Conservation (phyloP, 495 filamentous ascomycete species). For the Daldinia vernicosa region DNA sequence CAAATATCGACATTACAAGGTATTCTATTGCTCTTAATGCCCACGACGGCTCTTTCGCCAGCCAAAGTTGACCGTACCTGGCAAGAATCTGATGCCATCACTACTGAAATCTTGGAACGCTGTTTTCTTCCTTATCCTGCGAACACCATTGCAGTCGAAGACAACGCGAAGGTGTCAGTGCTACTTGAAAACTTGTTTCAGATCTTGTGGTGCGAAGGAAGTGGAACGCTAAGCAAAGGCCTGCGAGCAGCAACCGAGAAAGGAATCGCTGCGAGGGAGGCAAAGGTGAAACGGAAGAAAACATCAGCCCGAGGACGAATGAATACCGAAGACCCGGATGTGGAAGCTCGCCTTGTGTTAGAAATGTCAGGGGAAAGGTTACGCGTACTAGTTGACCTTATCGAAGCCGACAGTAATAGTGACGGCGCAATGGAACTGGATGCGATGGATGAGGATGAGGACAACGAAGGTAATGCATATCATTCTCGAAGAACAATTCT, state of each 20-base stretch:
- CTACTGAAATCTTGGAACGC: conserved; percentile 65
- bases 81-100: conserved; percentile 58
- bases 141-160: conserved; percentile 64
- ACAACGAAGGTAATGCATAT: conserved; percentile 22
- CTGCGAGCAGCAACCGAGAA: conserved; percentile 64
- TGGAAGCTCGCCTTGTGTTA: conserved; percentile 46
- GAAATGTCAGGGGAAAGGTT: conserved; percentile 54
- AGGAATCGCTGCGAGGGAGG: conserved; percentile 71
- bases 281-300: conserved; percentile 59
- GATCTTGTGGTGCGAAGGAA: conserved; percentile 58
- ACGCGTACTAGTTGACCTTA: conserved; percentile 45
- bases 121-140: conserved; percentile 80
- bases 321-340: conserved; percentile 46
- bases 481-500: too few species aligned
- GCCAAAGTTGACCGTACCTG: conserved; percentile 50
- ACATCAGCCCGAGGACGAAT: conserved; percentile 52
- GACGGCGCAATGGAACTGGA: conserved; percentile 41
- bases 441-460: conserved; percentile 27
- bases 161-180: conserved; percentile 85
- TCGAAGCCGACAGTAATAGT: conserved; percentile 42
- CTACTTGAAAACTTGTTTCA: conserved; percentile 76
- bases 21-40: conserved; percentile 70
- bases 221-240: conserved; percentile 52
- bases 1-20: conserved; percentile 71
- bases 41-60: conserved; percentile 63